These are phyloP conservation scores for Zalerion maritima DNA, from an alignment of 495 filamentous ascomycete species.

Conservation along the genomic window DNA sequence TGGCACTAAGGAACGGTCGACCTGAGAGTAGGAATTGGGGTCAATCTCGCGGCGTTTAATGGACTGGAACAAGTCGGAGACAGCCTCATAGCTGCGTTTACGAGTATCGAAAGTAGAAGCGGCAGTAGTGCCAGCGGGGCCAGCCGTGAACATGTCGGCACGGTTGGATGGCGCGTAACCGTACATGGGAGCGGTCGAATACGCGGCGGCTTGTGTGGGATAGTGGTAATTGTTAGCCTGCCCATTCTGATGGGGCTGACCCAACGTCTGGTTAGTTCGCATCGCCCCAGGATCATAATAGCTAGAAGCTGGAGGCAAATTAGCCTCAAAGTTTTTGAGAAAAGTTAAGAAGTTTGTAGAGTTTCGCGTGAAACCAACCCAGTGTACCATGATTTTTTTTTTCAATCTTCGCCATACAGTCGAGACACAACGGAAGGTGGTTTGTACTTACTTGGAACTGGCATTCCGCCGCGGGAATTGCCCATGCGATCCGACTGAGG, in stretches of 20 bases:
- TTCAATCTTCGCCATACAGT: too few relatives aligned
- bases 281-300: slow-evolving; percentile 47
- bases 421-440: too few relatives aligned
- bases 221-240: slow-evolving; percentile 39
- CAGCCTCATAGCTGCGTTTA: slow-evolving; percentile 72
- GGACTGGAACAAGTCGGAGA: slow-evolving; percentile 89
- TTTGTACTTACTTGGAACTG: too few relatives aligned
- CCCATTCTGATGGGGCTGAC: slow-evolving; percentile 33
- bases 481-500: slow-evolving; percentile 55
- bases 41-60: slow-evolving; percentile 82
- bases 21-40: slow-evolving; percentile 63
- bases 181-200: slow-evolving; percentile 43
- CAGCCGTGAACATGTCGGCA: too few relatives aligned
- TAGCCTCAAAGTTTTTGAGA: slow-evolving; percentile 20
- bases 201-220: slow-evolving; percentile 46
- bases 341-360: too few relatives aligned
- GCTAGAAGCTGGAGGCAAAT: slow-evolving; percentile 33
- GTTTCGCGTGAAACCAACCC: too few relatives aligned
- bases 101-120: slow-evolving; percentile 44
- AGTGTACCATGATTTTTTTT: too few relatives aligned
- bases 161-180: slow-evolving; percentile 46
- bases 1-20: slow-evolving; percentile 63
- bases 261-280: slow-evolving; percentile 37
- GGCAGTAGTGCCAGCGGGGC: too few relatives aligned
- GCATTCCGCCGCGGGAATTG: too few relatives aligned